These are phyloP conservation scores for Copromyces sp. DNA, from an alignment of 495 filamentous ascomycete genomes.

Conservation along the genomic window DNA sequence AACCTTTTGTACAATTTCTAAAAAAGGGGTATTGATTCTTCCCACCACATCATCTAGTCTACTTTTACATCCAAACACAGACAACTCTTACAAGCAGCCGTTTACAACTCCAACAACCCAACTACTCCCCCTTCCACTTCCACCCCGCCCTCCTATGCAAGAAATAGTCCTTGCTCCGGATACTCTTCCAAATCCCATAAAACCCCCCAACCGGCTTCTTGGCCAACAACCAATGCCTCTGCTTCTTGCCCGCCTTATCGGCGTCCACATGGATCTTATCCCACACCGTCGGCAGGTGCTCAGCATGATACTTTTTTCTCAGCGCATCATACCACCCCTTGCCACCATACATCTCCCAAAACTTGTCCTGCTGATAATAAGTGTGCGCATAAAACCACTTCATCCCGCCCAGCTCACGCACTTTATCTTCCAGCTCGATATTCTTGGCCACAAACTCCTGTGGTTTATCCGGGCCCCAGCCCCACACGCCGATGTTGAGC, in stretches of 20 bases:
- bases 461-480: constrained; percentile 33
- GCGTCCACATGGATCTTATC: constrained; percentile 44
- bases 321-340: constrained; percentile 41
- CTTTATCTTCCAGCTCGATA: constrained; percentile 51
- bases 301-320: constrained; percentile 41
- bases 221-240: constrained; percentile 28
- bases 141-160: constrained; percentile 41
- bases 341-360: constrained; percentile 46
- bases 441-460: constrained; percentile 45
- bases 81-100: no score
- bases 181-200: constrained; percentile 46
- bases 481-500: constrained; percentile 49
- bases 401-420: constrained; percentile 55
- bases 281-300: constrained; percentile 43
- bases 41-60: neutral
- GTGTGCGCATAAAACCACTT: constrained; percentile 55
- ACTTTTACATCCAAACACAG: no score
- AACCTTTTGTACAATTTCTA: neutral
- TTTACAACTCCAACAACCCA: no score
- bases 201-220: constrained; percentile 43
- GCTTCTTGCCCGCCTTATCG: constrained; percentile 14
- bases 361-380: constrained; percentile 45
- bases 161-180: constrained; percentile 44
- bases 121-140: constrained; percentile 32
- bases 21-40: neutral